phyloP scores from a whole-genome alignment of 345 rosid genomes.

The Pistacia integerrima region DNA sequence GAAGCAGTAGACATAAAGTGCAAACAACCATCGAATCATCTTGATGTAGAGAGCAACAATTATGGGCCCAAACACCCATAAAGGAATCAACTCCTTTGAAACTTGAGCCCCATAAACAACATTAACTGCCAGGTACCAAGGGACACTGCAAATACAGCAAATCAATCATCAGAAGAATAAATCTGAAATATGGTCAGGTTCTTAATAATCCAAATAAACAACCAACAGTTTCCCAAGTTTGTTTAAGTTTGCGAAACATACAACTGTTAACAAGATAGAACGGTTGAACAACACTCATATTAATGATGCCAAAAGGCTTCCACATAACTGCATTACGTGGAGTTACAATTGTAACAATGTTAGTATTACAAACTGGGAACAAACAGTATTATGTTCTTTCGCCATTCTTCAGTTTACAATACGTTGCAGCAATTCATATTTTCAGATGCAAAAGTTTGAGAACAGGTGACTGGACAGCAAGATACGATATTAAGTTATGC shows the following conservation, averaged over 20 bases:
- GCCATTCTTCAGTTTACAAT: not conserved
- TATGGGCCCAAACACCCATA: slow-evolving; percentile 86
- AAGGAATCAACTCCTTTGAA: slow-evolving; percentile 76
- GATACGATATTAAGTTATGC: not conserved
- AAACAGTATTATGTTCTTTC: not conserved
- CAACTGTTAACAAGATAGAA: not conserved
- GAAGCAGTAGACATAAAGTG: slow-evolving; percentile 76
- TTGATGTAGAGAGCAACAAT: slow-evolving; percentile 65
- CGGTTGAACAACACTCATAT: not conserved
- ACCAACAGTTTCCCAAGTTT: not conserved
- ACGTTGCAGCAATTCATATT: not conserved
- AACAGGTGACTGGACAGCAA: not conserved
- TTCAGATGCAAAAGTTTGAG: slow-evolving; percentile 6
- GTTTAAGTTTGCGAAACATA: not conserved
- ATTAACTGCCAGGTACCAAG: slow-evolving; percentile 64
- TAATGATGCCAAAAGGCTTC: not conserved
- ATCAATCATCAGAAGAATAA: slow-evolving; percentile 21
- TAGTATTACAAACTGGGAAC: not conserved
- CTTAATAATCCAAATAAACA: not conserved
- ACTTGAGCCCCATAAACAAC: slow-evolving; percentile 68
- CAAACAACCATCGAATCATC: slow-evolving; percentile 62
- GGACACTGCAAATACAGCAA: slow-evolving; percentile 53
- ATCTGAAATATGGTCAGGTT: not conserved
- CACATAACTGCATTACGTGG: not conserved
- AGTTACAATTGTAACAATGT: not conserved